Base-by-base conservation (phyloP, 495 filamentous ascomycete genomes). In the Ascodesmis nigricans region DNA sequence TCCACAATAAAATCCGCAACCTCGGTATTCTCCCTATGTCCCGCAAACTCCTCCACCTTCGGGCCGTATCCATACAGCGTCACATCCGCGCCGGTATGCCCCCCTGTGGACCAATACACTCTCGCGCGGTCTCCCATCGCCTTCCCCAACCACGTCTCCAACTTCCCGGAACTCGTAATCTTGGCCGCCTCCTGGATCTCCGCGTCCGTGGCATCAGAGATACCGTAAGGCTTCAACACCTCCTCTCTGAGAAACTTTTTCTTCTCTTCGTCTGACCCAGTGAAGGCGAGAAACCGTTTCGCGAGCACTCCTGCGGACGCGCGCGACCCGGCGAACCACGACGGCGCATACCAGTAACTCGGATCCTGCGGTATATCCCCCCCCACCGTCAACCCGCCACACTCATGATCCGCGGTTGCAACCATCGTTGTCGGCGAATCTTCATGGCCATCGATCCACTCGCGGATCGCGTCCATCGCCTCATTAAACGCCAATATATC, bases 1-100 rank as follows among this genome's bases (percentile, higher is more conserved):
- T 64, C 49, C 6, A 62, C 55, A 6, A 78, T 54, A 46, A 78
- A 79, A 9, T 54, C 47, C 8, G 73, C 74, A n/a, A 80, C 58
- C 26, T 78, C 74, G 5, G 68, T 79, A 46, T 80, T 80, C 54
- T 80, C 74, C 42, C 69, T 61, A 46, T 75, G 73, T 3, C 74
- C 75, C 2, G 57, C 43, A 23, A 78, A 38, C 15, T 43, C 11
- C 31, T 46, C 27, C 20, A 48, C 34, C 34, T 44, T 44, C 5
- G 38, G 9, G 5, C 51, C 51, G 14, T 53, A 34, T 3, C 51
- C 51, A 5, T 43, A 45, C n/a, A 52, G 22, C 13, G 44, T 52
- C 11, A 55, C 49, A 45, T 55, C 52, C 25, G 40, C 41, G 28
- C 35, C 53, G 10, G 42, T 50, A 22, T 55, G 52, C 6, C 53